Evolutionary conservation across 192 early-diverging fungal genomes (phyloP).

Genomic region (Coemansia sp.): DNA sequence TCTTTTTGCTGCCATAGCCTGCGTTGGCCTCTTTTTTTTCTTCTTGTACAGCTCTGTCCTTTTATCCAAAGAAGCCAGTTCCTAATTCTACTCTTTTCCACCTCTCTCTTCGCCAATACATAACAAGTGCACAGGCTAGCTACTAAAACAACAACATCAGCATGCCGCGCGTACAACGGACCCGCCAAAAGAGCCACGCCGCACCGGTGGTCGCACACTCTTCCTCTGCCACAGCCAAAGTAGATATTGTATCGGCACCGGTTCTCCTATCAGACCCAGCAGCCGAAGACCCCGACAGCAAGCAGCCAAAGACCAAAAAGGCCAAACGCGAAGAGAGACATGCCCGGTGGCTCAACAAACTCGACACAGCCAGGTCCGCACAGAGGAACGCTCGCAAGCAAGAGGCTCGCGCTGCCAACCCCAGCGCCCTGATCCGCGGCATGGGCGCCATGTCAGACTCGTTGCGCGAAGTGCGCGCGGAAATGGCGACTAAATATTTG

Average conservation of each 20-base stretch:
- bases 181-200: constrained; percentile 28
- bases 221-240: background rate
- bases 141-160: background rate
- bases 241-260: constrained; percentile 16
- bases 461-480: constrained; percentile 24
- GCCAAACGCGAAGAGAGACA: constrained; percentile 56
- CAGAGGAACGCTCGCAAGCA: constrained; percentile 49
- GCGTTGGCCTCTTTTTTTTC: too few relatives aligned
- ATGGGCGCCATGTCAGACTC: constrained; percentile 50
- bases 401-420: constrained; percentile 39
- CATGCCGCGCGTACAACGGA: constrained; percentile 26
- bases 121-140: background rate
- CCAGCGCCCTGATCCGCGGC: constrained; percentile 52
- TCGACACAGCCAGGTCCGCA: constrained; percentile 51
- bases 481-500: constrained; percentile 14
- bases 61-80: too few relatives aligned
- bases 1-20: too few relatives aligned
- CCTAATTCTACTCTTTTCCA: too few relatives aligned
- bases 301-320: constrained; percentile 36
- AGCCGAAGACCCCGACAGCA: background rate
- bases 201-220: background rate
- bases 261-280: constrained; percentile 4
- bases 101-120: too few relatives aligned
- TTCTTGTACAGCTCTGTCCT: too few relatives aligned
- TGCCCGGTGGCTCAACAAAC: constrained; percentile 62